Conservation (phyloP, 192 early-diverging fungal genomes). For the Linnemannia zychae region DNA sequence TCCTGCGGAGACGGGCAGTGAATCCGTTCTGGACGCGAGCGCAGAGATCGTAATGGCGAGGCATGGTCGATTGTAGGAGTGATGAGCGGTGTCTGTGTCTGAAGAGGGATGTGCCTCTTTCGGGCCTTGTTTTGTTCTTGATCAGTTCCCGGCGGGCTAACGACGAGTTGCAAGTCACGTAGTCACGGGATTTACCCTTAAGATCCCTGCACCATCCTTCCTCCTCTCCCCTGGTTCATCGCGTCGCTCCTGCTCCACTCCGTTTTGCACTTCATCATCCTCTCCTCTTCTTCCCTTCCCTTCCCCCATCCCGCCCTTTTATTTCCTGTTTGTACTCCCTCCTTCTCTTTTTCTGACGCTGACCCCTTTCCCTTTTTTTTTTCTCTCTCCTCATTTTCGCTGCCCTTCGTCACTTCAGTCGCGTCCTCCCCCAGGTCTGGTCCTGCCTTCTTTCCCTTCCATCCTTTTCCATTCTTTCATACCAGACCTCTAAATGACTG, state of each 20-base stretch:
- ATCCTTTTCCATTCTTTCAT: not conserved
- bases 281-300: not conserved
- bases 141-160: not conserved
- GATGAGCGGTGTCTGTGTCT: not conserved
- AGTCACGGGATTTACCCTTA: not conserved
- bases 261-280: not conserved
- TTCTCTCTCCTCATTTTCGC: not conserved
- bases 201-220: not conserved
- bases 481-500: conserved; percentile 16
- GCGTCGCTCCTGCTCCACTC: not conserved
- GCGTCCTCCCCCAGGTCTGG: not conserved
- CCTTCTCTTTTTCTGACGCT: not conserved
- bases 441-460: not conserved
- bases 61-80: conserved; percentile 64
- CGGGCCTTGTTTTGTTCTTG: not conserved
- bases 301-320: not conserved
- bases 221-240: not conserved
- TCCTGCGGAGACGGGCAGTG: conserved; percentile 80
- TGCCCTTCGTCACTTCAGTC: not conserved
- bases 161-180: too few relatives aligned
- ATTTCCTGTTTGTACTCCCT: not conserved
- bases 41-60: conserved; percentile 86
- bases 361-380: not conserved
- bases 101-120: not conserved
- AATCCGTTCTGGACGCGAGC: conserved; percentile 94